A percentile compares a stretch with the other conserved stretches of the same genome.
Evolutionary conservation across 495 filamentous ascomycete genomes (phyloP).

Genomic region (Amniculicola lignicola): DNA sequence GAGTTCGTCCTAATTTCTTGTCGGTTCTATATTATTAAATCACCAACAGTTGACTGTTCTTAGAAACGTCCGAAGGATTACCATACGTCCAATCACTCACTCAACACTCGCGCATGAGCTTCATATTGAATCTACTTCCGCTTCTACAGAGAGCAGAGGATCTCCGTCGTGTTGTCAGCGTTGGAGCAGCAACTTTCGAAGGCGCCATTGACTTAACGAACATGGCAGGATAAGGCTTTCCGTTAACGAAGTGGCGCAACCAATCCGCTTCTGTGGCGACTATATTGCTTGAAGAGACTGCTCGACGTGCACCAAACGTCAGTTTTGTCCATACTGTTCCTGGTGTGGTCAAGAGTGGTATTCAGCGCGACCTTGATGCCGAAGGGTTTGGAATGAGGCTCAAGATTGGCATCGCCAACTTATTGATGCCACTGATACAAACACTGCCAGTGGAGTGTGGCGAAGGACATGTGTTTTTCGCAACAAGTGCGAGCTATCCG

Average conservation of each 20-base stretch:
- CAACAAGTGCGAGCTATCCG: conserved; percentile 15
- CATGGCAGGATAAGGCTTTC: conserved; percentile 30
- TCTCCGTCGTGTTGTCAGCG: conserved; percentile 54
- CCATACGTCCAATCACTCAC: conserved; percentile 13
- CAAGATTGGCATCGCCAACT: conserved; percentile 13
- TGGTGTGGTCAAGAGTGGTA: conserved; percentile 47
- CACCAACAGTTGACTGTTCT: too few species aligned
- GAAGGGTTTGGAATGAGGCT: too few species aligned
- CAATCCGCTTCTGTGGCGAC: conserved; percentile 56
- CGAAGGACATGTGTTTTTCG: conserved; percentile 54
- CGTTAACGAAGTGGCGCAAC: conserved; percentile 36
- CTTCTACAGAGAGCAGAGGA: conserved; percentile 42
- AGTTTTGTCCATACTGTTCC: conserved; percentile 60
- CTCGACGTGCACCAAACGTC: conserved; percentile 48
- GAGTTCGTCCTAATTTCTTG: too few species aligned
- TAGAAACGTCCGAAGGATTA: conserved; percentile 38
- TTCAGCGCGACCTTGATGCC: conserved; percentile 34
- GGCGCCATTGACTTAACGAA: conserved; percentile 50
- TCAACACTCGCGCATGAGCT: conserved; percentile 36
- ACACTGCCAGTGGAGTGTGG: conserved; percentile 48
- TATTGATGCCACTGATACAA: neutral
- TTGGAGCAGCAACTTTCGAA: conserved; percentile 55
- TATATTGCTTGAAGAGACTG: conserved; percentile 50
- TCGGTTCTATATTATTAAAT: too few species aligned
- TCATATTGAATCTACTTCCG: conserved; percentile 57